phyloP scores from a whole-genome alignment of 148 eudicot genomes.

The Chenopodium formosanum region DNA sequence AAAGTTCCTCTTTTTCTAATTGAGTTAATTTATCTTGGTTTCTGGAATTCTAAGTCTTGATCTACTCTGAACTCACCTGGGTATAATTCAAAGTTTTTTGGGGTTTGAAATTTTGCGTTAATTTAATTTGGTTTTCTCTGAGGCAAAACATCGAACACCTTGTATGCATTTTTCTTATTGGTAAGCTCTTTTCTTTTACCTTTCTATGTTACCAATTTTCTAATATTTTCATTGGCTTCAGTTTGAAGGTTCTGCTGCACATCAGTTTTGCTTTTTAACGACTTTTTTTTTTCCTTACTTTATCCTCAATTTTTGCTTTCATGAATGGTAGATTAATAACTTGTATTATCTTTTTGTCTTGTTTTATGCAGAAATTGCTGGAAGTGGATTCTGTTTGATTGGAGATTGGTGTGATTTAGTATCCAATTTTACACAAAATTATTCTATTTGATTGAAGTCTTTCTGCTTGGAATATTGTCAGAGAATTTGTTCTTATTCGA shows the following conservation, averaged over 20 bases:
- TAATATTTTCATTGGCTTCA: constrained; percentile 28
- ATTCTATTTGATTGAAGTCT: constrained; percentile 14
- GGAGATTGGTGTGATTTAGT: constrained; percentile 14
- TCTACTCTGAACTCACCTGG: constrained; percentile 16
- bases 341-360: background rate
- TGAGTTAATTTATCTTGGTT: background rate
- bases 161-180: constrained; percentile 19
- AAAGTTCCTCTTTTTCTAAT: background rate
- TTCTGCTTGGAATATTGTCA: constrained; percentile 17
- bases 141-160: constrained; percentile 42
- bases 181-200: constrained; percentile 17
- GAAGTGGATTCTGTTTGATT: constrained; percentile 9
- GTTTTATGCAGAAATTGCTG: constrained; percentile 17
- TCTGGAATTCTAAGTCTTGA: background rate
- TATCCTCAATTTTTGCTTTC: background rate
- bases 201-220: background rate
- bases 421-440: background rate
- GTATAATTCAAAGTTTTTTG: constrained; percentile 8
- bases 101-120: background rate
- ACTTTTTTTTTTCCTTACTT: constrained; percentile 4
- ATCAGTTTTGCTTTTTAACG: constrained; percentile 21
- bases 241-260: constrained; percentile 35
- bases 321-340: constrained; percentile 6
- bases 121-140: constrained; percentile 17
- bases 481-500: constrained; percentile 22